These are phyloP conservation scores for Eragrostis curvula DNA, from an alignment of 176 grass and related monocot genomes.

Conservation along the genomic window DNA sequence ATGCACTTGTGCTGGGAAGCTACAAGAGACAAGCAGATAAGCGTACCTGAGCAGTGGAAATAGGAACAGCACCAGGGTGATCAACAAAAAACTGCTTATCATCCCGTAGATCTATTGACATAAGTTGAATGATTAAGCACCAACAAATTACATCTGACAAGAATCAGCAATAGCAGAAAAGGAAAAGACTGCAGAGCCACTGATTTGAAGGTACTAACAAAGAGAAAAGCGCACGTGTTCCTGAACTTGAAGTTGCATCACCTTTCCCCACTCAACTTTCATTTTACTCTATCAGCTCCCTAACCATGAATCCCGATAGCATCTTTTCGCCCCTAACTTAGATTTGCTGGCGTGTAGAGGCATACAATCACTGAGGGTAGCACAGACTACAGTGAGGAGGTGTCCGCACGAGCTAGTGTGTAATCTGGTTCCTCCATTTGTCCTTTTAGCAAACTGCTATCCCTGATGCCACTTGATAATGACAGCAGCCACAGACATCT, in stretches of 20 bases:
- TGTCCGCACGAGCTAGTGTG: neutral
- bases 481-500: neutral
- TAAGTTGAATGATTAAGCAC: constrained; percentile 13
- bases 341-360: neutral
- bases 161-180: constrained; percentile 9
- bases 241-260: neutral
- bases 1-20: neutral
- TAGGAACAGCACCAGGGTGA: constrained; percentile 57
- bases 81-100: constrained; percentile 57
- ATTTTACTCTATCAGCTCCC: neutral
- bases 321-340: neutral
- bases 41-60: constrained; percentile 53
- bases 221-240: neutral
- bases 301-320: neutral
- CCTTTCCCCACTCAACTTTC: neutral
- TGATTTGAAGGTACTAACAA: neutral
- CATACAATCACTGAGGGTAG: neutral
- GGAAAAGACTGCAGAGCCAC: neutral
- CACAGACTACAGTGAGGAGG: neutral
- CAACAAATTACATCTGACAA: neutral
- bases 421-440: neutral
- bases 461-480: neutral
- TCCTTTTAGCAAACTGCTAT: neutral
- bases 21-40: neutral
- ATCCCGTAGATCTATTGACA: constrained; percentile 55